Conservation (phyloP, 805 yeast species). For the Sugiyamaella smithiae region DNA sequence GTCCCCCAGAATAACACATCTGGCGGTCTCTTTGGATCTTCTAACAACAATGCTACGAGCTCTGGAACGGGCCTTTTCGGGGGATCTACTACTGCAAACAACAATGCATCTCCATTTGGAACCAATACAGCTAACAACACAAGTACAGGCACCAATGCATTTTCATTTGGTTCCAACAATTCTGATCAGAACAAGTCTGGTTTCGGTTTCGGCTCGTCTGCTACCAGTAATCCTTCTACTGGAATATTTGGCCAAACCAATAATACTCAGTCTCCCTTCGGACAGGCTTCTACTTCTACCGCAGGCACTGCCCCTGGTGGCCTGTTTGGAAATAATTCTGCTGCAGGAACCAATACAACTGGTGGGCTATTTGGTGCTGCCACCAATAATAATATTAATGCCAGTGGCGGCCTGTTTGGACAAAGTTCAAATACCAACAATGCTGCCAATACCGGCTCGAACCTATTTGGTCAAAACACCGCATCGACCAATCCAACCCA, state of each 20-base stretch:
- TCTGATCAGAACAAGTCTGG: constrained; percentile 20
- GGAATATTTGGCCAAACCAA: constrained; percentile 35
- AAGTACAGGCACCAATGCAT: constrained; percentile 11
- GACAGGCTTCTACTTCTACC: constrained; percentile 18
- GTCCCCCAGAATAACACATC: constrained; percentile 12
- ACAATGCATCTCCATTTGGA: constrained; percentile 10
- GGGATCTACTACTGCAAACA: background rate
- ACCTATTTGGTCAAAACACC: constrained; percentile 12
- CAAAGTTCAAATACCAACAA: constrained; percentile 6
- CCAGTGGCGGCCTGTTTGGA: constrained; percentile 18
- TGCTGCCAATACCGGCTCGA: constrained; percentile 18
- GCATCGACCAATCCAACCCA: constrained; percentile 4
- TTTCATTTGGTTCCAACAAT: constrained; percentile 20
- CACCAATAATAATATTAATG: constrained; percentile 14
- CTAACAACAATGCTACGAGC: constrained; percentile 22
- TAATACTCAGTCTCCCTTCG: constrained; percentile 24
- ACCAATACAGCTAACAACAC: constrained; percentile 10
- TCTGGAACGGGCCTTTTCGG: constrained; percentile 43
- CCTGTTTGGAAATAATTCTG: constrained; percentile 36
- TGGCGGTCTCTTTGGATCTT: constrained; percentile 43
- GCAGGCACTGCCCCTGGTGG: constrained; percentile 34
- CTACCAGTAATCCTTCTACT: constrained; percentile 20
- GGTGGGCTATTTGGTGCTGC: constrained; percentile 29
- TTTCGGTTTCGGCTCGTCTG: constrained; percentile 26
- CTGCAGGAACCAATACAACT: constrained; percentile 18